Conservation (phyloP, 768 basidiomycete genomes). For the Imleria badia region DNA sequence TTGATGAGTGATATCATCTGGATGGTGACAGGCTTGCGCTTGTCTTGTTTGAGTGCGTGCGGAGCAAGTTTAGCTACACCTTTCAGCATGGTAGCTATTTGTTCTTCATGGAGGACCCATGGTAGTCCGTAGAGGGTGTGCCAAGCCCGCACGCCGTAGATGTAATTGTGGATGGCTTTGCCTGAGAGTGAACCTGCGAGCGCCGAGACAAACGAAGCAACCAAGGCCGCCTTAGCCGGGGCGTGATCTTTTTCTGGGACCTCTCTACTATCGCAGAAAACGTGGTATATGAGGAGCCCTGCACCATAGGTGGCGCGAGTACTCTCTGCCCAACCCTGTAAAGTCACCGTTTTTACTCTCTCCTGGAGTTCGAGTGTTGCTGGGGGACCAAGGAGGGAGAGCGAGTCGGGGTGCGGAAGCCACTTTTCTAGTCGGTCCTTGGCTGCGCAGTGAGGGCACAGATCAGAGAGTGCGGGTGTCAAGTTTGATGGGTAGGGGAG, state of each 20-base stretch:
- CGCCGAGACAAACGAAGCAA: not conserved
- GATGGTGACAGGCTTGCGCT: not conserved
- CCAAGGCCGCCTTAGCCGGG: fast-evolving
- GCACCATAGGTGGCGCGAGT: not conserved
- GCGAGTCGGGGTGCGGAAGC: not conserved
- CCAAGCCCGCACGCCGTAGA: not conserved
- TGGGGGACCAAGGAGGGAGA: not conserved
- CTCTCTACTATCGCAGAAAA: not conserved
- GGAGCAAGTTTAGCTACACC: not conserved
- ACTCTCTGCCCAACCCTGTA: not conserved
- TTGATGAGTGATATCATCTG: not conserved
- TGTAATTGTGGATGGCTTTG: not conserved
- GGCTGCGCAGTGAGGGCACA: not conserved
- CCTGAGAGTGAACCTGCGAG: not conserved
- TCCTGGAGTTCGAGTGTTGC: not conserved
- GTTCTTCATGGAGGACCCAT: not conserved
- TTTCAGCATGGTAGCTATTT: not conserved
- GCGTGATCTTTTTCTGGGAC: not conserved
- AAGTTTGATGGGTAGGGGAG: not conserved
- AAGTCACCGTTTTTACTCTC: not conserved
- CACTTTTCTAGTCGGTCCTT: not conserved
- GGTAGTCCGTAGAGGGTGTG: not conserved
- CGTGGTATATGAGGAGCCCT: not conserved
- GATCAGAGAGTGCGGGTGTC: not conserved
- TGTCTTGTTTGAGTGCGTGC: not conserved